Base-by-base conservation (phyloP, 371 early-diverging fungal genomes). In the Rhizopus arrhizus region DNA sequence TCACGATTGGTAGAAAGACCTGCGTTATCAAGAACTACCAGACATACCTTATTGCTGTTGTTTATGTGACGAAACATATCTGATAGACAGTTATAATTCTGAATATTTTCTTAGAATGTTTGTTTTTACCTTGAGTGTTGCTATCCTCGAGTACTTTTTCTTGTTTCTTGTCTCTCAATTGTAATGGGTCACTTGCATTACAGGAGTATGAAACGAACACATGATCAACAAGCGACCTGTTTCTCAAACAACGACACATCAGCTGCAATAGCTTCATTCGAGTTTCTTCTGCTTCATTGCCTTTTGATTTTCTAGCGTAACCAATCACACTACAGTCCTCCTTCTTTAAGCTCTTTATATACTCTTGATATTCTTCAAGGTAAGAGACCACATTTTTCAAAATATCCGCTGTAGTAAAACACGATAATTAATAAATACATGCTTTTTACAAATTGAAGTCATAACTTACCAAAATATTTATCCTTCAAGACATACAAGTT, bases 381-480 rank as follows among this genome's bases (percentile, higher is more conserved):
- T 42, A 42, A 12, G 43, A 8, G n/a, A 12, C 5, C 43, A 42
- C 12, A 12, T 42, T 42, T 42, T 42, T 42, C n/a, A 42, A n/a
- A n/a, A n/a, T 42, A 42, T 42, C 13, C 43, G 43, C 12, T 42
- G 43, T 42, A 42, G 43, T 42, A 42, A n/a, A 42, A n/a, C n/a
- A n/a, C n/a, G n/a, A n/a, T n/a, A n/a, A n/a, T n/a, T n/a, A 60
- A 65, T 57, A 5, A 60, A 56, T 36, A 48, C 45, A 40, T 56
- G 57, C 65, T 48, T 57, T 65, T 32, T 60, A 60, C 47, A 60
- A 65, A 60, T 47, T 56, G 53, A 60, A 58, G 59, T 52, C 54
- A 64, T n/a, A 59, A 64, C 59, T 59, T 46, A 63, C 58, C 58
- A 46, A 59, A 59, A 53, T 62, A 62, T 57, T 61, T 58, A 65